Base-by-base conservation (phyloP, 1,139 yeast species). In the Candida sanyaensis region DNA sequence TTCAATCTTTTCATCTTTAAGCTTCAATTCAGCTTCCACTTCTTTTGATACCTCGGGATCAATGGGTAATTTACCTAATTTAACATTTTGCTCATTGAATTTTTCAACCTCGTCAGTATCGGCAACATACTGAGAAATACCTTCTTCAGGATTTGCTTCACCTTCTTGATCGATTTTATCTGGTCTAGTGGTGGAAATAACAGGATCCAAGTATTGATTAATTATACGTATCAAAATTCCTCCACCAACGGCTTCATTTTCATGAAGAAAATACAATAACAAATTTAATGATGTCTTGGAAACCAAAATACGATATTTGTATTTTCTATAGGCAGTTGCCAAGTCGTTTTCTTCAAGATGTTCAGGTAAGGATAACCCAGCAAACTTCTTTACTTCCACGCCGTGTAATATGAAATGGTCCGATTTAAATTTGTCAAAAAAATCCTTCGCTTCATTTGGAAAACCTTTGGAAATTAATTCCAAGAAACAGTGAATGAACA, bases 201-300 rank as follows among this genome's bases (percentile, higher is more conserved):
- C 78, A 9, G 96, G 87, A 50, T 88, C 85, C 56, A 95, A 76
- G 63, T 90, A 84, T 67, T 91, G 93, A 68, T 93, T 93, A 53
- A 95, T 84, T 46, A 91, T 79, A 55, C 97, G 77, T 48, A 93
- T 89, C 48, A 92, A 75, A 41, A 92, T 80, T 3, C 95, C 87
- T 4, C 99, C 99, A 34, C 98, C 98, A 46, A 86, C 86, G 7
- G 89, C 88, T 66, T 91, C 98, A 61, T 90, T 89, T 62, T 93
- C 98, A 63, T 90, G 96, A 49, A 95, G 70, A 58, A 91, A 93
- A 64, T 89, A 89, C 45, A 95, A 73, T 56, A 93, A 77, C 56
- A 93, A 72, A 61, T 91, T 95, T 60, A 93, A 78, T 4, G 96
- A 83, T 0, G 97, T 91, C 54, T 88, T 85, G 11, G 97, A 87